A percentile compares a stretch with the other conserved stretches of the same genome.
Conservation (phyloP, 129 eudicot species). For the Flaveria brownii region DNA sequence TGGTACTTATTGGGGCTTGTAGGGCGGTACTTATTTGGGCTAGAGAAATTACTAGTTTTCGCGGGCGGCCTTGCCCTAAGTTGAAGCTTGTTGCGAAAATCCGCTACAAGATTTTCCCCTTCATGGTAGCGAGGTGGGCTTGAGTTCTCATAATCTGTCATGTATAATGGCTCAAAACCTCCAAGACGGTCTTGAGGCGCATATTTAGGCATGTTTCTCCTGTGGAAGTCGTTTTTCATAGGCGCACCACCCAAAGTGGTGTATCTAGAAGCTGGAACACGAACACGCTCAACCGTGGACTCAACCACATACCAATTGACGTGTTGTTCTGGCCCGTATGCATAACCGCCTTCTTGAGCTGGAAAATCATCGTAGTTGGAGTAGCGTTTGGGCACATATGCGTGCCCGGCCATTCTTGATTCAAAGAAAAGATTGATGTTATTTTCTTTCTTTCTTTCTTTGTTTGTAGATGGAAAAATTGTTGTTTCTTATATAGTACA, state of each 20-base stretch:
- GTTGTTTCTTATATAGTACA: slow-evolving; percentile 31
- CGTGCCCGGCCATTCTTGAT: slow-evolving; percentile 27
- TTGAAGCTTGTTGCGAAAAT: slow-evolving; percentile 27
- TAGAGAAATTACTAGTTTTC: not conserved
- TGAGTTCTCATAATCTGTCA: slow-evolving; percentile 23
- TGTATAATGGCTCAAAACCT: slow-evolving; percentile 13
- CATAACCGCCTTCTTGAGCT: slow-evolving; percentile 18
- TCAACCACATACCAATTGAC: slow-evolving; percentile 29
- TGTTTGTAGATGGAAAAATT: not conserved
- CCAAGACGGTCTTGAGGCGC: slow-evolving; percentile 4
- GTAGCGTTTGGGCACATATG: slow-evolving; percentile 20
- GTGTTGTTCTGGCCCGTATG: slow-evolving; percentile 9
- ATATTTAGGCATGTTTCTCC: not conserved
- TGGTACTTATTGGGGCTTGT: not conserved
- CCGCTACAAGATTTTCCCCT: not conserved
- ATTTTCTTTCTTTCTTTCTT: not conserved
- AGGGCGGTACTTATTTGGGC: not conserved
- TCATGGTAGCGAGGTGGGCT: slow-evolving; percentile 8
- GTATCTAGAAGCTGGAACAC: slow-evolving; percentile 22
- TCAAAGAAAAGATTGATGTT: not conserved
- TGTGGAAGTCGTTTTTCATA: not conserved
- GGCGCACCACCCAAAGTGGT: slow-evolving; percentile 3
- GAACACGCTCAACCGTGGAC: slow-evolving; percentile 32
- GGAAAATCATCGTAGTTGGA: slow-evolving; percentile 24
- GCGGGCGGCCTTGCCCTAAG: slow-evolving; percentile 7